A percentile compares a stretch with the other conserved stretches of the same genome.
Conservation (phyloP, 2,329 filamentous ascomycete genomes). For the Neofusicoccum kwambonambiense region DNA sequence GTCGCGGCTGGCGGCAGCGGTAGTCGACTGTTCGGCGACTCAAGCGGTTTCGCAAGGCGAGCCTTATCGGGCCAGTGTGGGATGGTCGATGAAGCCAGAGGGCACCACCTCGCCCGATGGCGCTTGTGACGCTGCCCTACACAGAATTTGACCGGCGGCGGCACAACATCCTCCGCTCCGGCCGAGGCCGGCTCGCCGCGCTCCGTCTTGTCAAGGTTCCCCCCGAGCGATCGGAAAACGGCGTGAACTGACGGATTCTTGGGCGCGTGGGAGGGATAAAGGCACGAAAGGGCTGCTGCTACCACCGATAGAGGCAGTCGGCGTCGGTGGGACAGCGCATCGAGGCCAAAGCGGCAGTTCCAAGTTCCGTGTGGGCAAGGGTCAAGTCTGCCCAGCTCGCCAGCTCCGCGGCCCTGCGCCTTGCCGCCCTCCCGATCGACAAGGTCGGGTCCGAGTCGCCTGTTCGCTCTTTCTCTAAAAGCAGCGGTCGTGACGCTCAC, state of each 20-base stretch:
- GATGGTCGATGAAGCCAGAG: neutral
- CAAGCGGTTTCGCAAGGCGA: neutral
- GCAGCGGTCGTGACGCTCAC: constrained; percentile 9
- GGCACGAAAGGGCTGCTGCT: neutral
- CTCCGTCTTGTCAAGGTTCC: neutral
- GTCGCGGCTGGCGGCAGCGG: neutral
- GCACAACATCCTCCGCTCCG: constrained; percentile 9
- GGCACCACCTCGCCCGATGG: neutral
- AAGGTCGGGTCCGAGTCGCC: neutral
- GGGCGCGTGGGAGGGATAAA: neutral
- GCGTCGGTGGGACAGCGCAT: constrained; percentile 1
- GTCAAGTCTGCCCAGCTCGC: constrained; percentile 2
- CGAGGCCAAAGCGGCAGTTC: constrained; percentile 1
- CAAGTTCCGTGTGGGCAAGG: neutral
- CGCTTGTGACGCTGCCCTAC: neutral
- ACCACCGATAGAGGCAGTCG: neutral
- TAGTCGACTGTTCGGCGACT: neutral
- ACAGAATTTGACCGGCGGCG: neutral
- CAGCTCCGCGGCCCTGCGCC: constrained; percentile 8
- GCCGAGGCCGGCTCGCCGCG: constrained; percentile 3
- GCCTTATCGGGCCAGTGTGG: constrained; percentile 2
- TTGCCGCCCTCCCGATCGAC: constrained; percentile 7
- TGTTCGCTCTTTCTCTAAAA: neutral
- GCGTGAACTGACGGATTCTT: neutral
- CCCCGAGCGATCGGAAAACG: constrained; percentile 1